Conservation (phyloP, 306 rosid species). For the Hippophae gyantsensis region DNA sequence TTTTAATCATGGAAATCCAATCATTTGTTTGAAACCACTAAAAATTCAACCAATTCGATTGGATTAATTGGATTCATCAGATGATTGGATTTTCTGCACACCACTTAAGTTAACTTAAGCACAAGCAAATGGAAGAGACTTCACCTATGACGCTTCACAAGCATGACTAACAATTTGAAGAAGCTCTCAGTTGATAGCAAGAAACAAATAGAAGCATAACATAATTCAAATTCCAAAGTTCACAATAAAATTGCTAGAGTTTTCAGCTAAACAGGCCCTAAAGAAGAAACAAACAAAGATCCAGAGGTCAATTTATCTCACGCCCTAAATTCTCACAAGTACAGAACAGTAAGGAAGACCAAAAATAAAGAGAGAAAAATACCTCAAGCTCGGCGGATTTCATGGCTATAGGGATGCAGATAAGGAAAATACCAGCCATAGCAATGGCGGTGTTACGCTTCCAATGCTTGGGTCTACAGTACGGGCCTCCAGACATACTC, state of each 20-base stretch:
- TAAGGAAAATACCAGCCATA: conserved; percentile 71
- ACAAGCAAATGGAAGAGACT: background rate
- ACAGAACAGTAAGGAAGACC: background rate
- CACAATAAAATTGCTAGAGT: background rate
- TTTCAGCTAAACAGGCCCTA: background rate
- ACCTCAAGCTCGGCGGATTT: conserved; percentile 97
- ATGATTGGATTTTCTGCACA: too few species aligned
- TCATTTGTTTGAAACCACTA: too few species aligned
- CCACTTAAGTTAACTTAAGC: too few species aligned
- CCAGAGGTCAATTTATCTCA: background rate
- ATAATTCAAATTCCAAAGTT: background rate
- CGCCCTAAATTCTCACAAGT: background rate
- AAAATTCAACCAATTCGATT: too few species aligned
- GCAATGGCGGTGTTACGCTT: conserved; percentile 90
- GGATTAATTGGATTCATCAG: too few species aligned
- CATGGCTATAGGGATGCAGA: conserved; percentile 92
- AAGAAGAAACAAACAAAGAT: background rate
- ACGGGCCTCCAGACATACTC: conserved; percentile 89
- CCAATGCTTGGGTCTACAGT: conserved; percentile 96
- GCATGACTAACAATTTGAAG: background rate
- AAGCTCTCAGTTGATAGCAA: background rate
- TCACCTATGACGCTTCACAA: background rate
- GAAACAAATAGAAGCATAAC: background rate
- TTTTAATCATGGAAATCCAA: too few species aligned
- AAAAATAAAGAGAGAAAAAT: background rate